phyloP scores from a whole-genome alignment of 2,329 filamentous ascomycete species.

The Ophiostoma angusticollis region DNA sequence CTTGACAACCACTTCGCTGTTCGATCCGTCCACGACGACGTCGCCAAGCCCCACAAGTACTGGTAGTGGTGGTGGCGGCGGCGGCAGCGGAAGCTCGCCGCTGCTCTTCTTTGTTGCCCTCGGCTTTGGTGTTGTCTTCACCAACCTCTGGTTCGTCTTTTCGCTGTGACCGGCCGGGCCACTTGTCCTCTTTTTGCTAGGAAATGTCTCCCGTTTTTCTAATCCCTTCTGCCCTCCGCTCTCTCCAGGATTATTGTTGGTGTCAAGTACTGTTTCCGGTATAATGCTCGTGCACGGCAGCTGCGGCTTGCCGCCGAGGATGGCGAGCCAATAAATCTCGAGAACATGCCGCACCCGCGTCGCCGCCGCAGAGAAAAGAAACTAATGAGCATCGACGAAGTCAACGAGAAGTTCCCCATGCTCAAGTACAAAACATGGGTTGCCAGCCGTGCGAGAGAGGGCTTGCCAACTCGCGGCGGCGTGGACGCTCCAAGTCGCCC shows the following conservation, averaged over 20 bases:
- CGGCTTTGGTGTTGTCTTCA: conserved; percentile 96
- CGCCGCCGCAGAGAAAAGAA: conserved; percentile 91
- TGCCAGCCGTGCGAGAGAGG: conserved; percentile 66
- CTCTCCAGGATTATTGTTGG: conserved; percentile 90
- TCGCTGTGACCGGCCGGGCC: too few relatives aligned
- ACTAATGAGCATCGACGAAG: conserved; percentile 97
- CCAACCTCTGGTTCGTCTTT: conserved; percentile 80
- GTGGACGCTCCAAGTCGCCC: conserved; percentile 64
- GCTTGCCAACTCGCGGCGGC: conserved; percentile 71
- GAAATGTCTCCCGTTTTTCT: not conserved
- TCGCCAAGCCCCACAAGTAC: conserved; percentile 8
- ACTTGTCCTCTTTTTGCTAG: not conserved
- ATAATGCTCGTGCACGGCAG: conserved; percentile 85
- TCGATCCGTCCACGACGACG: conserved; percentile 1
- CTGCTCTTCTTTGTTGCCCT: conserved; percentile 39
- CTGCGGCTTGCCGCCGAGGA: conserved; percentile 64
- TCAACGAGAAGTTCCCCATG: conserved; percentile 93
- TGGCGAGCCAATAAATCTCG: conserved; percentile 77
- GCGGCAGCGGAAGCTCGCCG: conserved; percentile 25
- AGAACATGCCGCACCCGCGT: conserved; percentile 73
- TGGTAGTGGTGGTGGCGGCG: not conserved
- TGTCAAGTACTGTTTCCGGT: conserved; percentile 98
- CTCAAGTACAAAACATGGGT: conserved; percentile 96
- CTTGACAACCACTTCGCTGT: not conserved
- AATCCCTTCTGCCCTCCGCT: not conserved